phyloP scores from a whole-genome alignment of 306 rosid genomes.

The Castanea crenata region DNA sequence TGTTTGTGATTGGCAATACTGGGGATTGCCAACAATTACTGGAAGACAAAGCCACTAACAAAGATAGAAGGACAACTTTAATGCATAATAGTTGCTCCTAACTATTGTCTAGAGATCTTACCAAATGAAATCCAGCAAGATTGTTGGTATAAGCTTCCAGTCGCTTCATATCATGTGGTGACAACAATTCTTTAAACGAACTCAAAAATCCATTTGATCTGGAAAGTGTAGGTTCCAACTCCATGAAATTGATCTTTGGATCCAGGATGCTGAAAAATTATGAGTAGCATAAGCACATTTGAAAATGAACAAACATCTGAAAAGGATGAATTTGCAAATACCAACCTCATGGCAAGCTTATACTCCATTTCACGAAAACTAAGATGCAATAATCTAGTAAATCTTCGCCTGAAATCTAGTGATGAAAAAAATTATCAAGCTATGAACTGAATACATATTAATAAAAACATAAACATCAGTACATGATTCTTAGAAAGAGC shows the following conservation, averaged over 20 bases:
- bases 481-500: conserved; percentile 11
- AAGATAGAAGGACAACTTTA: background rate
- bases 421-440: conserved; percentile 26
- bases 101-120: conserved; percentile 39
- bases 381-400: conserved; percentile 58
- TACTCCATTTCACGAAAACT: conserved; percentile 65
- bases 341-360: conserved; percentile 93
- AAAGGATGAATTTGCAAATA: conserved; percentile 11
- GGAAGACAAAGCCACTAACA: background rate
- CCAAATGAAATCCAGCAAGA: conserved; percentile 83
- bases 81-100: background rate
- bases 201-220: conserved; percentile 42
- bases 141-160: conserved; percentile 81
- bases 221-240: conserved; percentile 34
- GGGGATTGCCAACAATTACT: background rate
- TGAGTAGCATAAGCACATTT: conserved; percentile 20
- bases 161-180: conserved; percentile 90
- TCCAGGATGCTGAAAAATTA: conserved; percentile 70
- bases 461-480: background rate
- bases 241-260: conserved; percentile 79
- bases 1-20: background rate
- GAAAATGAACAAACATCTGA: conserved; percentile 18
- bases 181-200: conserved; percentile 53
- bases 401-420: conserved; percentile 80
- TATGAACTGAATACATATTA: conserved; percentile 4